Base-by-base conservation (phyloP, 1,284 basidiomycete species). In the Malassezia sp. region DNA sequence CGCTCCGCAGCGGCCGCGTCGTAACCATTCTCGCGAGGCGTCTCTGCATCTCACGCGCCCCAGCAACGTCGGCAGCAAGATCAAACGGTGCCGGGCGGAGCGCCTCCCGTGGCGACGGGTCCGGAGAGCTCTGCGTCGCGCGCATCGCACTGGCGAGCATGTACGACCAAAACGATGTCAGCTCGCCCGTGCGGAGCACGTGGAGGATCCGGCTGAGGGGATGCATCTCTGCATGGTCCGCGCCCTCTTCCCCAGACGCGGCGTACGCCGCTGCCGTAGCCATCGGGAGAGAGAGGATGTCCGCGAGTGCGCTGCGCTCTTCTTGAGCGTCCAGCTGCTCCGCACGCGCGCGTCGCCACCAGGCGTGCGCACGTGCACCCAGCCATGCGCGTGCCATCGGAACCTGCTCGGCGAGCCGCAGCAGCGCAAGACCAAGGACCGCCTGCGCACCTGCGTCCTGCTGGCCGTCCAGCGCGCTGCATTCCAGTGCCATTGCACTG, bases 121-220 rank as follows among this genome's bases (percentile, higher is more conserved):
- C 5, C 10, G 23, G 4, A 2, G 21, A 3, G 30, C 24, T 18
- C 15, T 27, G 15, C 27, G n/a, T 26, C 4, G 18, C 31, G 15
- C 51, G 50, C 12, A 60, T 53, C 5, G 66, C 36, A 17, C 54
- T 60, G 15, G 44, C 47, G 14, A 64, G 41, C 2, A 67, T 48
- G 9, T 52, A 45, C 17, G 55, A 45, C 64, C 64, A 67, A 4
- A 59, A 55, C 11, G 42, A 34, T 2, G 45, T 41, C 7, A 64
- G 53, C 37, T 61, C 52, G 21, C 50, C 28, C n/a, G 37, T 38
- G 18, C 65, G 64, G 43, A 61, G 43, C 5, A 47, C 56, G 22
- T 60, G 56, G 9, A 63, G 53, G 29, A 67, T 52, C 34, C 54
- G 49, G 21, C 52, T 49, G 17, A 67, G 31, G 0, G 58, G 57